A percentile compares a stretch with the other conserved stretches of the same genome.
Conservation (phyloP, 2,329 filamentous ascomycete genomes). For the Chrysoporthe austroafricana region DNA sequence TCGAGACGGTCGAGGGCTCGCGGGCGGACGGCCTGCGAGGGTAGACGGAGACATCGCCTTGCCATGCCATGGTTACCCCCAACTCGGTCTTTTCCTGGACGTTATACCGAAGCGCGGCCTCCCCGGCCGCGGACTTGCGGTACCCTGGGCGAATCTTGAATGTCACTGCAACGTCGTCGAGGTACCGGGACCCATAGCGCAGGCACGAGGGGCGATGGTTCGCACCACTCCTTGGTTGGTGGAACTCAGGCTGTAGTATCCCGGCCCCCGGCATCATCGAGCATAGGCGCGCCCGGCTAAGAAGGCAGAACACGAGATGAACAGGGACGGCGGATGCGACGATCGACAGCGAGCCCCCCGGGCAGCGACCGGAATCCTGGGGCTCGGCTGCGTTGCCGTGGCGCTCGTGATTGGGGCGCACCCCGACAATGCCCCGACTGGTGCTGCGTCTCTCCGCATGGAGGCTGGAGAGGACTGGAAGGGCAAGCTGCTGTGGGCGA, state of each 20-base stretch:
- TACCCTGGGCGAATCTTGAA: background rate
- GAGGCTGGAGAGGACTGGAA: too few relatives aligned
- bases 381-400: background rate
- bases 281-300: background rate
- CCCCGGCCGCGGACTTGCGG: background rate
- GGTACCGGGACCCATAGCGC: background rate
- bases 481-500: too few relatives aligned
- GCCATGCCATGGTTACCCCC: background rate
- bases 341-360: too few relatives aligned
- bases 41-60: background rate
- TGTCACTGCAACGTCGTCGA: slow-evolving; percentile 1
- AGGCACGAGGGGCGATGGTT: background rate
- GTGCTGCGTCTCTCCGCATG: too few relatives aligned
- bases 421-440: too few relatives aligned
- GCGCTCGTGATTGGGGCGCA: slow-evolving; percentile 1
- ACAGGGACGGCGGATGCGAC: background rate
- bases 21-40: background rate
- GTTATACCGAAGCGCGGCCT: background rate
- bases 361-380: too few relatives aligned
- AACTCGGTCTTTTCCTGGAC: background rate
- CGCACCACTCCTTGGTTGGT: background rate
- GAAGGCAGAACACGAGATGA: background rate
- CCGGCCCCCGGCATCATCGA: background rate
- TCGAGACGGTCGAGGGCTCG: background rate
- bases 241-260: background rate